These are phyloP conservation scores for Somion occarium DNA, from an alignment of 1,284 basidiomycete genomes.

Conservation along the genomic window DNA sequence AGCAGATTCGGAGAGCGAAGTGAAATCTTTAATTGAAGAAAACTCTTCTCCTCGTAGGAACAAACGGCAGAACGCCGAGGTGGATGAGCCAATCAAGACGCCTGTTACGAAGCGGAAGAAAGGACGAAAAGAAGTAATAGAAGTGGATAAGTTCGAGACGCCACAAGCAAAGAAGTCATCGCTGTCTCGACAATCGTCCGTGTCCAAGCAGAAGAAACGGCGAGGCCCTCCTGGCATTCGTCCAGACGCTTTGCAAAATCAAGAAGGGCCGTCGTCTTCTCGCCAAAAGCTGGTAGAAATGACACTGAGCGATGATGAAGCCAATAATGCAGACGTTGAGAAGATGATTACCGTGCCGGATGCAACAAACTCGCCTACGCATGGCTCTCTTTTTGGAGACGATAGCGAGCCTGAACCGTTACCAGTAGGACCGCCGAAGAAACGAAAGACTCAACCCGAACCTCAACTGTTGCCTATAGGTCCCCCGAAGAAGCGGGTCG, in stretches of 20 bases:
- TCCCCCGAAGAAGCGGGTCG: not conserved
- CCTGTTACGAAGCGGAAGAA: conserved; percentile 4
- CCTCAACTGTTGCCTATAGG: not conserved
- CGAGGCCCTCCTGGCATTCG: not conserved
- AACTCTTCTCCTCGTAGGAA: conserved; percentile 1
- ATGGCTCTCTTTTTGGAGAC: not conserved
- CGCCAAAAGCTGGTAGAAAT: not conserved
- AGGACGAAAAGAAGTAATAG: not conserved
- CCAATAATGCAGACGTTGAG: not conserved
- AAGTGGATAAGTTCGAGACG: not conserved
- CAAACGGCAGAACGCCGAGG: not conserved
- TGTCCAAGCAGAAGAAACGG: not conserved
- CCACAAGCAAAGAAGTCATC: not conserved
- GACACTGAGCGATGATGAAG: not conserved
- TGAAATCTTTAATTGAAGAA: conserved; percentile 16
- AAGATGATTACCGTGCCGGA: not conserved
- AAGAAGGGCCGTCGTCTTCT: not conserved
- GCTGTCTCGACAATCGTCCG: not conserved
- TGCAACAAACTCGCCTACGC: not conserved
- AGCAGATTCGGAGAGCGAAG: conserved; percentile 19
- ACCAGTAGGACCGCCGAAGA: not conserved
- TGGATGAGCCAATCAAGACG: not conserved
- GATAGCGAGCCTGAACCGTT: no score
- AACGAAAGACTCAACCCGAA: not conserved
- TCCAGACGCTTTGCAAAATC: not conserved